Base-by-base conservation (phyloP, 2,329 filamentous ascomycete species). In the Fusarium praegraminearum region DNA sequence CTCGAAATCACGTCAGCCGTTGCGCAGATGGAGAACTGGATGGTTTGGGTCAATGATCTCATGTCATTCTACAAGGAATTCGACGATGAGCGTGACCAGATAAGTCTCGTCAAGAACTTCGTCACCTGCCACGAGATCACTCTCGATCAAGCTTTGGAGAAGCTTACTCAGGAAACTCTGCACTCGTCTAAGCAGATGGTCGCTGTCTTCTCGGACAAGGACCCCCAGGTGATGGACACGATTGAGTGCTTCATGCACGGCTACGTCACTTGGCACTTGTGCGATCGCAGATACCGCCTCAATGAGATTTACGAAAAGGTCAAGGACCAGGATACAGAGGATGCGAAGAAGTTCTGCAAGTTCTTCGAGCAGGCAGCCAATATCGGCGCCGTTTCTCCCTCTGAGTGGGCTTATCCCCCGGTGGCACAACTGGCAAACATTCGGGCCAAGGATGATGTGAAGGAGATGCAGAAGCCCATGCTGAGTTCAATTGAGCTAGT, bases 51-150 rank as follows among this genome's bases (percentile, higher is more conserved):
- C 13, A 52, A 52, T 3, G 49, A 52, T 30, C 49, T 52, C 24
- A 52, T 52, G 49, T 52, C 49, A 7, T 52, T 52, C 49, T 52
- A 52, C 49, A 52, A 52, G 24, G 49, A 52, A 22, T 52, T 52
- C 7, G 49, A 52, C 24, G 49, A 38, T 22, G 49, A 52, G n/a
- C 24, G 49, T 8, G 49, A 52, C 7, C 49, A 52, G 7, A 52
- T 52, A 24, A 52, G 49, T 20, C 49, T 52, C 16, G 35, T 52
- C 18, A 52, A 38, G 22, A 52, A 52, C n/a, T 52, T 41, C 8
- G 46, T 50, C 15, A 15, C 24, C 20, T 50, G 32, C 1, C 22
- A 50, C 15, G 30, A 50, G 12, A 50, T 50, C 7, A 50, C 20
- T 11, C 46, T 50, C 5, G 12, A 50, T 10, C 32, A 50, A 35